Base-by-base conservation (phyloP, 139 green algal species). In the Picochlorum sp. region DNA sequence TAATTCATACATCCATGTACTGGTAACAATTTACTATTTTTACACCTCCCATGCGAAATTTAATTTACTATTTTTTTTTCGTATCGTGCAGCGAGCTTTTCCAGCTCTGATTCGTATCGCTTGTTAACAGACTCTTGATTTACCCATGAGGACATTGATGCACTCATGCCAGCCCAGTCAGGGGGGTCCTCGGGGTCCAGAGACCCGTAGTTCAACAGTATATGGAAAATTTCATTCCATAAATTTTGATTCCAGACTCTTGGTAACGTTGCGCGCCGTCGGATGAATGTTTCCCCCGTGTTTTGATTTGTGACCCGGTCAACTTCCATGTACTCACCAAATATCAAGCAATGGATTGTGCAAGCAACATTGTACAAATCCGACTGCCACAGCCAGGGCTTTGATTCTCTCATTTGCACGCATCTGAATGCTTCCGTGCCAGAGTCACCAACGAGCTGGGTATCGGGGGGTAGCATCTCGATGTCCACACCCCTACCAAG, bases 271-370 rank as follows among this genome's bases (percentile, higher is more conserved):
- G n/a, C 25, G 7, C 35, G 39, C 9, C 61, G 31, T 20, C 72
- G 55, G 30, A 79, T 58, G 6, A 31, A 59, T 4, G 57, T 45
- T 0, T 28, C 32, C 64, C 69, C 72, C 20, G 31, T 50, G 8
- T 24, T 7, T 22, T 40, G n/a, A 20, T 68, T 44, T 35, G 31
- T 66, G 26, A 74, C 50, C 22, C 67, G 36, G 33, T 74, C 63
- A 35, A 81, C 71, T 29, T 73, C 50, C 53, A 81, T 73, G 65
- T 81, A 81, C 20, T 69, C 44, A 20, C 74, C 74, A 54, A 71
- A 72, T 50, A 81, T 50, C 36, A 81, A 26, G 30, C 51, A 66
- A 51, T 81, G 74, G 28, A 68, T 37, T 2, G 56, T 44, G 47
- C 59, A 63, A 10, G 60, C 63, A 4, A 66, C 44, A 7, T 65